Percentiles rank a stretch among this genome's conserved stretches.
Evolutionary conservation across 164 flowering plant species (phyloP).

Genomic region (Vitis cinerea): DNA sequence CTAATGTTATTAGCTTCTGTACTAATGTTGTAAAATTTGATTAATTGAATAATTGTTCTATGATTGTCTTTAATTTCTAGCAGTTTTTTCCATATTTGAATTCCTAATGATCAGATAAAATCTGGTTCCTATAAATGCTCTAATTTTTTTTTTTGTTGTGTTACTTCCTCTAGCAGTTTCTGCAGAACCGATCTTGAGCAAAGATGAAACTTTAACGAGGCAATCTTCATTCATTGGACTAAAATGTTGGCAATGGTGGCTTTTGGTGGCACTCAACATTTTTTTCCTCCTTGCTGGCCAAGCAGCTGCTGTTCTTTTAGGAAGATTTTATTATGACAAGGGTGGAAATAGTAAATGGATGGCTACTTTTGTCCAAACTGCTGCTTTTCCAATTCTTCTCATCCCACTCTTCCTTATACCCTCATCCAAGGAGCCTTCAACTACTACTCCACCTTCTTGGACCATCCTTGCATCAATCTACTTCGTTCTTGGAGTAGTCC

Average conservation of each 20-base stretch:
- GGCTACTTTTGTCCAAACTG: constrained; percentile 60
- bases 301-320: constrained; percentile 52
- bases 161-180: constrained; percentile 24
- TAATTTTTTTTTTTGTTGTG: not conserved
- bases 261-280: constrained; percentile 38
- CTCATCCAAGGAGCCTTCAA: constrained; percentile 20
- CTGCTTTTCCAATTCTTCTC: constrained; percentile 50
- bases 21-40: no score
- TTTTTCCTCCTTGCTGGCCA: constrained; percentile 56
- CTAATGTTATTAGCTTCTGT: no score
- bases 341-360: constrained; percentile 68
- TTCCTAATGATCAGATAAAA: no score
- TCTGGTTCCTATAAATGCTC: no score
- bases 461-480: constrained; percentile 29
- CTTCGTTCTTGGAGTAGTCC: constrained; percentile 36
- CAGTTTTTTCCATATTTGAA: no score
- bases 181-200: constrained; percentile 26
- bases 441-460: constrained; percentile 20
- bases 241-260: constrained; percentile 55
- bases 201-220: constrained; percentile 5
- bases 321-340: constrained; percentile 55
- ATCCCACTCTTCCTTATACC: constrained; percentile 40
- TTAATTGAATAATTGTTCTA: no score
- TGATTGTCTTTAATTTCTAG: no score
- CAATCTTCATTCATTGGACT: constrained; percentile 23